These are phyloP conservation scores for Rhynchospora breviuscula DNA, from an alignment of 176 grass and related monocot genomes.

Conservation along the genomic window DNA sequence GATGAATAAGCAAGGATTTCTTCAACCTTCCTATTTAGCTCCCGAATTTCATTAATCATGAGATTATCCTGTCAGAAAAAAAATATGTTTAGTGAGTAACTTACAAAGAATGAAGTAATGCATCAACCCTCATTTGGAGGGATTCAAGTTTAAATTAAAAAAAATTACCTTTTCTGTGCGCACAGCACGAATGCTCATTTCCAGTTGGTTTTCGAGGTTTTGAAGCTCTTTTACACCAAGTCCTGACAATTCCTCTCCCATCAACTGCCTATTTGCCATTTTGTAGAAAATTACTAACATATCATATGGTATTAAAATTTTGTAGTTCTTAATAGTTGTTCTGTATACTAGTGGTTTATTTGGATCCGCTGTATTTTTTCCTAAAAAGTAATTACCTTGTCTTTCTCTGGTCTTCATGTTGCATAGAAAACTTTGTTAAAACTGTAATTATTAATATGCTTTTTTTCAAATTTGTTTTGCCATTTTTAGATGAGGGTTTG, in stretches of 20 bases:
- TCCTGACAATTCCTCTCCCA: constrained; percentile 70
- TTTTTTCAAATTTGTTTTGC: not conserved
- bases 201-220: constrained; percentile 60
- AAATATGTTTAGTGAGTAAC: not conserved
- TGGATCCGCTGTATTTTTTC: not conserved
- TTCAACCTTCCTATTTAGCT: constrained; percentile 61
- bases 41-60: constrained; percentile 65
- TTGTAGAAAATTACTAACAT: not conserved
- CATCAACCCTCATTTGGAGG: not conserved
- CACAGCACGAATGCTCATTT: constrained; percentile 50
- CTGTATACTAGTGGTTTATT: not conserved
- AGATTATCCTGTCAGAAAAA: constrained; percentile 51
- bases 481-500: not conserved
- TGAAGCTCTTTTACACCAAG: constrained; percentile 57
- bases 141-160: not conserved
- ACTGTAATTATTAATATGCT: not conserved
- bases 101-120: not conserved
- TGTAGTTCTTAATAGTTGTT: not conserved
- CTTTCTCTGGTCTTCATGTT: not conserved
- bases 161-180: constrained; percentile 52
- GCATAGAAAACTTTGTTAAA: not conserved
- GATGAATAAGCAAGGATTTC: not conserved
- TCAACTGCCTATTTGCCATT: constrained; percentile 46
- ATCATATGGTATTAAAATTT: not conserved
- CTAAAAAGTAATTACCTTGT: not conserved